Percentiles rank a stretch among this genome's conserved stretches.
Evolutionary conservation across 768 basidiomycete genomes (phyloP).

Genomic region (Collybia sordida): DNA sequence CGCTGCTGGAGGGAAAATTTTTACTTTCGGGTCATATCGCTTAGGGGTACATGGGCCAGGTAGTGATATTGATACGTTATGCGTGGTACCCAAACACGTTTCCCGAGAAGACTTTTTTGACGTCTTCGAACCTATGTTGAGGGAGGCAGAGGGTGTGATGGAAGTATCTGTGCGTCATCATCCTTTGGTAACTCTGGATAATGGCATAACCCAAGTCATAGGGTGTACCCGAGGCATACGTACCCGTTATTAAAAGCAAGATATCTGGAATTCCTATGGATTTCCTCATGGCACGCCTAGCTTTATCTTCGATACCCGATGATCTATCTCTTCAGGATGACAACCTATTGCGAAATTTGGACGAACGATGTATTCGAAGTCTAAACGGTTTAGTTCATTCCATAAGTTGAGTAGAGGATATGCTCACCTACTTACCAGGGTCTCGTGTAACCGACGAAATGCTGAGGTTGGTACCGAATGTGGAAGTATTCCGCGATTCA

Average conservation of each 20-base stretch:
- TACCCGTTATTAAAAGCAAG: conserved; percentile 91
- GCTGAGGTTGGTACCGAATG: conserved; percentile 90
- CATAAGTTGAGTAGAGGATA: background rate
- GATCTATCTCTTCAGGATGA: conserved; percentile 90
- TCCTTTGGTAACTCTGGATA: background rate
- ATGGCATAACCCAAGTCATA: conserved; percentile 28
- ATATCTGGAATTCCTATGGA: conserved; percentile 93
- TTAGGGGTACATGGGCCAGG: conserved; percentile 96
- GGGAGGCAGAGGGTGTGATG: conserved; percentile 75
- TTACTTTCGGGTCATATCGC: conserved; percentile 98
- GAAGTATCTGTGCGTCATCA: conserved; percentile 80
- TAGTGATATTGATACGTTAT: conserved; percentile 96
- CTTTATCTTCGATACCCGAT: conserved; percentile 86
- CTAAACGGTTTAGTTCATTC: conserved; percentile 63
- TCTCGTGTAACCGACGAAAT: conserved; percentile 97
- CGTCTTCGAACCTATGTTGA: conserved; percentile 86
- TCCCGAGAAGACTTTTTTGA: conserved; percentile 96
- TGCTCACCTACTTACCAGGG: conserved; percentile 44
- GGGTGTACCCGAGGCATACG: conserved; percentile 97
- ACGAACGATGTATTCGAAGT: conserved; percentile 94
- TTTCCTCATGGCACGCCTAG: conserved; percentile 89
- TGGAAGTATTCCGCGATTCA: conserved; percentile 91
- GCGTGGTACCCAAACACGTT: conserved; percentile 96
- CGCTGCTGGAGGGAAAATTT: conserved; percentile 96
- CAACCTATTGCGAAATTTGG: conserved; percentile 86